Percentiles rank a stretch among this genome's conserved stretches.
Evolutionary conservation across 2,329 filamentous ascomycete genomes (phyloP).

Genomic region (Colletotrichum spaethianum): DNA sequence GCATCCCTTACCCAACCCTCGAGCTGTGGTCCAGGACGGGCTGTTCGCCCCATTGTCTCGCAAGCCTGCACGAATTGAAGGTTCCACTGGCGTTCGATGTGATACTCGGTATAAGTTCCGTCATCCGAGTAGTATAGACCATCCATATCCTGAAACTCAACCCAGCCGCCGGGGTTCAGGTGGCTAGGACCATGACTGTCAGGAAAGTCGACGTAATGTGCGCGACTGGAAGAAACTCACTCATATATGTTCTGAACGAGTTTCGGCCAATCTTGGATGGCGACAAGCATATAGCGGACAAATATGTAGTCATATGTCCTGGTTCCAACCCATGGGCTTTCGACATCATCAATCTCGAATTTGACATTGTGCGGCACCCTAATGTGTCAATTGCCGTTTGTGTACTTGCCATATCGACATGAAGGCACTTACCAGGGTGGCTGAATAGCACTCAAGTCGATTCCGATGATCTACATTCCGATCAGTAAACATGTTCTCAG

Average conservation of each 20-base stretch:
- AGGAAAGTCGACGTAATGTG: too few species aligned
- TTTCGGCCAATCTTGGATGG: constrained; percentile 28
- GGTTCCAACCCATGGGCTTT: constrained; percentile 60
- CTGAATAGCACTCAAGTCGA: constrained; percentile 27
- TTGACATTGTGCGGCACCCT: constrained; percentile 73
- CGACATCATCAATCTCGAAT: constrained; percentile 77
- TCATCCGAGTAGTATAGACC: constrained; percentile 44
- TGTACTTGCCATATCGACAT: too few species aligned
- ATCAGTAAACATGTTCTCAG: too few species aligned
- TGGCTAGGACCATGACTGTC: too few species aligned
- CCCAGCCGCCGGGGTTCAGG: constrained; percentile 50
- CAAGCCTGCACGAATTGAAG: constrained; percentile 42
- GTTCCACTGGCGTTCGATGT: constrained; percentile 38
- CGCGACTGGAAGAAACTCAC: background rate
- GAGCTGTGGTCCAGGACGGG: constrained; percentile 48
- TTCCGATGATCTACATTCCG: constrained; percentile 31
- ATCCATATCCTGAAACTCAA: constrained; percentile 46
- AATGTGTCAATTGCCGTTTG: too few species aligned
- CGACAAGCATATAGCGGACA: constrained; percentile 16
- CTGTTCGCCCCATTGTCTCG: constrained; percentile 44
- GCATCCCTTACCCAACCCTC: constrained; percentile 51
- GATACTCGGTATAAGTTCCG: constrained; percentile 38
- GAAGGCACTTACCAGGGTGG: constrained; percentile 21
- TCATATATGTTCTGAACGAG: constrained; percentile 13
- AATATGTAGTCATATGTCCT: constrained; percentile 53